Evolutionary conservation across 1,284 basidiomycete species (phyloP).

Genomic region (Singerocomus rubriflavus): DNA sequence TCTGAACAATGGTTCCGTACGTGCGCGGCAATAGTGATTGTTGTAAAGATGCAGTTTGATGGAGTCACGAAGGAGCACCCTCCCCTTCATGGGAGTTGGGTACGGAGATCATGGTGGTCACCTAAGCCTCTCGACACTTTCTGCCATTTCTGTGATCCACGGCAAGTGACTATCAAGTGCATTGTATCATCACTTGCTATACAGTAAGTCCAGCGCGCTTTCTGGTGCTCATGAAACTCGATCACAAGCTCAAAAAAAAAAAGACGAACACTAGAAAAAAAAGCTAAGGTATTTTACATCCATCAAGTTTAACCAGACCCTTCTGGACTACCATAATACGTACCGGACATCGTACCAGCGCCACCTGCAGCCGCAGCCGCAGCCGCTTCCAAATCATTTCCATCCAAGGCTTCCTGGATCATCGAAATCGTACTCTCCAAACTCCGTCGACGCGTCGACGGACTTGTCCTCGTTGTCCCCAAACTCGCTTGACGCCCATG

Average conservation of each 20-base stretch:
- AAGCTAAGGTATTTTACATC: background rate
- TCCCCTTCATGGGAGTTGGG: too few relatives aligned
- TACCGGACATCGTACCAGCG: background rate
- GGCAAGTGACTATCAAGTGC: too few relatives aligned
- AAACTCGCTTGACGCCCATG: slow-evolving; percentile 87
- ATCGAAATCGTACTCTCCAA: slow-evolving; percentile 96
- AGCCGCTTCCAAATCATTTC: slow-evolving; percentile 40
- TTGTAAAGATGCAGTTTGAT: too few relatives aligned
- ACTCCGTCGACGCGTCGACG: slow-evolving; percentile 88
- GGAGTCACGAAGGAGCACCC: too few relatives aligned
- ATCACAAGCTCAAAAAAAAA: background rate
- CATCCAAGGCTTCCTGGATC: slow-evolving; percentile 87
- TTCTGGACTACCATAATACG: background rate
- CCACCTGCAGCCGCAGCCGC: background rate
- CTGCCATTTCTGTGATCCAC: too few relatives aligned
- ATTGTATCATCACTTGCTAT: background rate
- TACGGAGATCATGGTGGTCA: too few relatives aligned
- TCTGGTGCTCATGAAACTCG: too few relatives aligned
- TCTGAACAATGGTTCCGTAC: too few relatives aligned
- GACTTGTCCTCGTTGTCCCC: slow-evolving; percentile 95
- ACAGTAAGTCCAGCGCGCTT: too few relatives aligned
- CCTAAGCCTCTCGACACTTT: too few relatives aligned
- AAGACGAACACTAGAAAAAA: background rate
- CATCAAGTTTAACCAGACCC: background rate
- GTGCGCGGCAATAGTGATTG: too few relatives aligned